phyloP scores from a whole-genome alignment of 192 early-diverging fungal species.

The Backusella luteola region DNA sequence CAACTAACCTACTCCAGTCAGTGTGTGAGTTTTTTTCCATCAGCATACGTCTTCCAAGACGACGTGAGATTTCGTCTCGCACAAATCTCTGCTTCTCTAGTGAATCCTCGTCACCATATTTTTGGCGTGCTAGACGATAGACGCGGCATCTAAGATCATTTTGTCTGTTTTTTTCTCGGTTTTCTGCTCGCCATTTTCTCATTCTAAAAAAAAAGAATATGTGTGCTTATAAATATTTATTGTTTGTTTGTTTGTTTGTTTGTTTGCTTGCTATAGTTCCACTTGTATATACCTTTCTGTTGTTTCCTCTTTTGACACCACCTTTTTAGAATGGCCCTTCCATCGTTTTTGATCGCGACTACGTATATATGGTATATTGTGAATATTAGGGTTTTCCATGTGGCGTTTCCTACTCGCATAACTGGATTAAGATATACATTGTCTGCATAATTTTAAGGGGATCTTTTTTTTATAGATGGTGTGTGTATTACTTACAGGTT shows the following conservation, averaged over 20 bases:
- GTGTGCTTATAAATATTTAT: background rate
- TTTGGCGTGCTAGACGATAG: constrained; percentile 60
- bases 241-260: background rate
- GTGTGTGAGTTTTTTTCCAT: constrained; percentile 6
- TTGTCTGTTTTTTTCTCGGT: constrained; percentile 55
- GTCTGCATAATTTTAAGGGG: background rate
- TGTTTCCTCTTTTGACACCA: constrained; percentile 50
- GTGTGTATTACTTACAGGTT: constrained; percentile 26
- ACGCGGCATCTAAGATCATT: constrained; percentile 75
- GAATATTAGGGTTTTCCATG: constrained; percentile 52
- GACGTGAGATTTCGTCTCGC: constrained; percentile 57
- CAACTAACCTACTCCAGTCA: background rate
- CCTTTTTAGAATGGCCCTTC: constrained; percentile 54
- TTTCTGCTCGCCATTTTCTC: constrained; percentile 50
- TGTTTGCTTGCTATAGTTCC: background rate
- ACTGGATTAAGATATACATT: constrained; percentile 1
- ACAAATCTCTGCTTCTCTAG: constrained; percentile 64
- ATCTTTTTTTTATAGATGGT: background rate
- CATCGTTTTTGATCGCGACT: constrained; percentile 52
- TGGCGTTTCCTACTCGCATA: constrained; percentile 39
- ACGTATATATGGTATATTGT: constrained; percentile 52
- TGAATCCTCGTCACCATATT: constrained; percentile 62
- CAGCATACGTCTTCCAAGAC: constrained; percentile 35
- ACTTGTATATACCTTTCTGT: constrained; percentile 35
- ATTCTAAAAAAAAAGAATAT: constrained; percentile 25